phyloP scores from a whole-genome alignment of 345 rosid genomes.

The Tarenaya hassleriana region DNA sequence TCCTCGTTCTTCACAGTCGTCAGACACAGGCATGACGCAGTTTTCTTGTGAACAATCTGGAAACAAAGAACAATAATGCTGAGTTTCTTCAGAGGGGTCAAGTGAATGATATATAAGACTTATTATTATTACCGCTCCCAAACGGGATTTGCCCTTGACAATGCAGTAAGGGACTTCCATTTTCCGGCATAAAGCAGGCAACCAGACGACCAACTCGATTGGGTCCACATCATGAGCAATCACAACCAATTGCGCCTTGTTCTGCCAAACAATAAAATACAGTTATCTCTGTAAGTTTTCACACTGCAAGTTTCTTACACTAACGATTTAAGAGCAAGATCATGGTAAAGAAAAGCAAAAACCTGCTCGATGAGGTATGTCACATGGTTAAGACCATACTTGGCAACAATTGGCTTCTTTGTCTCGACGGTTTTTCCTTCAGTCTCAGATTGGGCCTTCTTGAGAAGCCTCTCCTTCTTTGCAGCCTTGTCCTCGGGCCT shows the following conservation, averaged over 20 bases:
- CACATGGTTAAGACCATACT: slow-evolving; percentile 50
- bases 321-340: neutral
- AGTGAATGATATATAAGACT: too few relatives aligned
- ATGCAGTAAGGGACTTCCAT: slow-evolving; percentile 61
- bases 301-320: neutral
- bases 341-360: neutral
- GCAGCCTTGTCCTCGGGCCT: slow-evolving; percentile 51
- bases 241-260: slow-evolving; percentile 50
- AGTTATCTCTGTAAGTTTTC: neutral
- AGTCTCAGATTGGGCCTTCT: slow-evolving; percentile 43
- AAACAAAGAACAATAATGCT: neutral
- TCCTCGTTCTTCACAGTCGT: slow-evolving; percentile 57
- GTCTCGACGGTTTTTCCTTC: slow-evolving; percentile 42
- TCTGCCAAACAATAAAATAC: slow-evolving; percentile 24
- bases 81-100: too few relatives aligned
- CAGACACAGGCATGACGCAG: slow-evolving; percentile 38
- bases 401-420: slow-evolving; percentile 48
- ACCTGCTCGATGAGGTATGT: slow-evolving; percentile 56
- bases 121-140: slow-evolving; percentile 37
- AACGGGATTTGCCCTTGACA: slow-evolving; percentile 52
- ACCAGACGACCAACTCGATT: slow-evolving; percentile 64
- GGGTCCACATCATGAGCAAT: slow-evolving; percentile 67
- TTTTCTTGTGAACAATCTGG: slow-evolving; percentile 45
- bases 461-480: slow-evolving; percentile 43
- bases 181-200: slow-evolving; percentile 59